Evolutionary conservation across 768 basidiomycete genomes (phyloP).

Genomic region (Kwoniella dejecticola): DNA sequence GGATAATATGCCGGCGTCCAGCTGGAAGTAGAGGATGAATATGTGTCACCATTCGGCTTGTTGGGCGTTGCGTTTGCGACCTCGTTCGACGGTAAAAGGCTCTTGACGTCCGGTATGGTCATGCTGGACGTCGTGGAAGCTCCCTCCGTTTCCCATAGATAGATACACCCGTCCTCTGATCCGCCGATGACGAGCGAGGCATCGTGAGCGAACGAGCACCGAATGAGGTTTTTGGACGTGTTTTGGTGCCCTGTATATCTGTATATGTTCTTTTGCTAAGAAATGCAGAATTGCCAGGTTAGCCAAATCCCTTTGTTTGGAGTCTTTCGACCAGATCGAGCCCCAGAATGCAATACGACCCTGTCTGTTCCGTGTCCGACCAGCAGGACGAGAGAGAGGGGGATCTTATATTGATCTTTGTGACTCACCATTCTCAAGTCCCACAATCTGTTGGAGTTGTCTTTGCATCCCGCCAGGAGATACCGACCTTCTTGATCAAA

Average conservation of each 20-base stretch:
- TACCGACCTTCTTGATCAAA: conserved; percentile 48
- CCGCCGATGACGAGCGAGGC: conserved; percentile 46
- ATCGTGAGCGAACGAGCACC: conserved; percentile 42
- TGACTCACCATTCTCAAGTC: conserved; percentile 53
- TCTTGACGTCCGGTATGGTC: neutral
- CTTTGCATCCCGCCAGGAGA: conserved; percentile 51
- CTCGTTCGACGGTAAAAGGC: neutral
- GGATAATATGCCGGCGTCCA: conserved; percentile 38
- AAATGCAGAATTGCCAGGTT: too few relatives aligned
- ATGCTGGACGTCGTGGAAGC: neutral
- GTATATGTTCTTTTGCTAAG: conserved; percentile 47
- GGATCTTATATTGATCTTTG: neutral
- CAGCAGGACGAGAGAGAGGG: neutral
- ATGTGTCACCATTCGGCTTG: neutral
- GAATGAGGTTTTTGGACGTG: conserved; percentile 53
- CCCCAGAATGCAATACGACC: too few relatives aligned
- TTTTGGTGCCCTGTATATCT: conserved; percentile 54
- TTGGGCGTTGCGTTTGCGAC: neutral
- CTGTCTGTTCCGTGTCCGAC: too few relatives aligned
- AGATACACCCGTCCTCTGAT: conserved; percentile 51
- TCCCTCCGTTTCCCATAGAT: conserved; percentile 51
- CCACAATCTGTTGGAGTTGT: conserved; percentile 53
- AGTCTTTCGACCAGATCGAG: too few relatives aligned
- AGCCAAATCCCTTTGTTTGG: too few relatives aligned
- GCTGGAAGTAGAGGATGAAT: neutral